Evolutionary conservation across 441 rosid genomes (phyloP), one percentile per base, ranked within the genome.

Genomic region (Geranium incanum): DNA sequence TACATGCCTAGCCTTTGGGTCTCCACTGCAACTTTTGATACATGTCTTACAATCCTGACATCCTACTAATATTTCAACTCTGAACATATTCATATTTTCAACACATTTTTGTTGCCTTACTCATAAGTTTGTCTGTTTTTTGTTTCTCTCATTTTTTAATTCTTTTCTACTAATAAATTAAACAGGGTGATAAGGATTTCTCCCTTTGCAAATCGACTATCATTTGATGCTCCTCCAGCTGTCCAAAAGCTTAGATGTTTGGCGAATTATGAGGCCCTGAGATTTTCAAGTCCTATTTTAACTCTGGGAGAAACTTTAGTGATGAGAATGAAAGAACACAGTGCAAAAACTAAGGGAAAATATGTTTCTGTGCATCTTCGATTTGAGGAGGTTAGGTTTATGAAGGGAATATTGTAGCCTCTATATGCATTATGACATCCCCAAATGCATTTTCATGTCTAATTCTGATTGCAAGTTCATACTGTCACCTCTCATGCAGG

Each of bases 291-390:
- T 71, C 93, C 94, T 72, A 88, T 95, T 80, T 84, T 86, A 68
- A 80, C 84, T 77, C 70, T 93, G 72, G 98, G 97, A 63, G 89
- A 91, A 83, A 81, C 84, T 45, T 78, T 95, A 78, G 98, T 91
- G 64, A 78, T 91, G 71, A 93, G 93, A 80, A 95, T 95, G 99
- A 95, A 93, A 78, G 89, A 91, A 75, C 92, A 72, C 75, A 93
- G 98, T 80, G 89, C 76, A 18, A 81, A 82, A 71, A 84, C 88
- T 76, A 94, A 91, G 15, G 89, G 87, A 33, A 95, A 93, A 77
- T 95, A 93, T 75, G 83, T 95, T 64, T 95, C 99, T 43, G 92
- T 95, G 70, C 98, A 95, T 87, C 97, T 95, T 81, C 98, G 99
- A 72, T 95, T 93, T 74, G 98, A 95, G 86, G 97, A 93, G 97